Evolutionary conservation across 2,329 filamentous ascomycete species (phyloP), one percentile per base, ranked within the genome.

Genomic region (Huntiella omanensis): DNA sequence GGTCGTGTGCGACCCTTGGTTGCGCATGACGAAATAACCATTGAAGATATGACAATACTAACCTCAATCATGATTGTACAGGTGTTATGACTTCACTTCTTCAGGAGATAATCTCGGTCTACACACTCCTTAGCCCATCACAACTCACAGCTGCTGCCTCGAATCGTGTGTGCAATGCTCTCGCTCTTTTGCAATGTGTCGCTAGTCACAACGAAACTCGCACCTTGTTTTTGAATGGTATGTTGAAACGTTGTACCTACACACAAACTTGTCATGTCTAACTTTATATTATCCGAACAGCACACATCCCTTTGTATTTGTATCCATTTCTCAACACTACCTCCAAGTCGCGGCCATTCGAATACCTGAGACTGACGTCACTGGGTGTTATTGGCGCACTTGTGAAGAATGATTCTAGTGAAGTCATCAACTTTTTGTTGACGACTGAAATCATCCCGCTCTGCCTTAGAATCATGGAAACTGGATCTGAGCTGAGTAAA

Each of bases 311-410:
- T 5, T 75, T 98, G 43, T 98, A 95, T 62, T 77, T 98, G 48
- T 98, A 98, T 56, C 91, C 91, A 0, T 98, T 98, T 59, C 76
- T 98, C 52, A 98, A 98, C 65, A 98, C 91, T 3, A 98, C 91
- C 1, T 96, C 91, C 33, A 98, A 98, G 64, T 95, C 87, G 32
- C 77, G 91, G 45, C 91, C 91, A 0, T 98, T 96, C 60, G 91
- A 98, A 62, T 98, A 98, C 59, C 75, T 98, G 45, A 85, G 91
- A 45, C 75, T 98, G 33, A 98, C 91, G 0, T 95, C 87, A 13
- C 75, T 98, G 16, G 91, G 91, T 46, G 91, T 98, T 28, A 96
- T 98, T 54, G 91, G 91, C 48, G 91, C 91, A 1, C 70, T 98
- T 40, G 91, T 98, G 50, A 98, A 98, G 72, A 98, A 98, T 58